phyloP scores from a whole-genome alignment of 2,329 filamentous ascomycete genomes.

The Corynespora cassiicola region DNA sequence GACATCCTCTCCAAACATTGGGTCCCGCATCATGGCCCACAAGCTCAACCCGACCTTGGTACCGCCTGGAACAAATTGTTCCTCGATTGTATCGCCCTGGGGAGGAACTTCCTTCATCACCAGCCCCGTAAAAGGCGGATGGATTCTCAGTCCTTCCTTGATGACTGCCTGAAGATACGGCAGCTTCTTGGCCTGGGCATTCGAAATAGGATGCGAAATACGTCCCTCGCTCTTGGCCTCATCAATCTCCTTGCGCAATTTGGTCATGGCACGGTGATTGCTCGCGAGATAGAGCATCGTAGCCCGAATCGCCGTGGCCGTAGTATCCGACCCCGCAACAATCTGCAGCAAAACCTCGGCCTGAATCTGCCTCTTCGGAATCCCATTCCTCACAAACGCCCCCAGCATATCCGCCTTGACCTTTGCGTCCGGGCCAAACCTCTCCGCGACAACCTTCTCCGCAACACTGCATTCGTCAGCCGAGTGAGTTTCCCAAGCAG shows the following conservation, averaged over 20 bases:
- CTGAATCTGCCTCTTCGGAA: slow-evolving; percentile 49
- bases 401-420: slow-evolving; percentile 58
- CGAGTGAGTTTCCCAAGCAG: slow-evolving; percentile 48
- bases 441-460: slow-evolving; percentile 53
- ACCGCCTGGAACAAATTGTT: slow-evolving; percentile 30
- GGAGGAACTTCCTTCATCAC: slow-evolving; percentile 45
- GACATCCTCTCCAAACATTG: slow-evolving; percentile 24
- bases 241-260: slow-evolving; percentile 54
- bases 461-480: slow-evolving; percentile 43
- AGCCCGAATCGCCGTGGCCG: slow-evolving; percentile 59
- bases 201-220: slow-evolving; percentile 47
- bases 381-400: slow-evolving; percentile 55
- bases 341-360: slow-evolving; percentile 53
- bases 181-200: slow-evolving; percentile 22
- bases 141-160: slow-evolving; percentile 37
- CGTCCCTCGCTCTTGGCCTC: slow-evolving; percentile 41
- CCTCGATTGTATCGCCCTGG: slow-evolving; percentile 23
- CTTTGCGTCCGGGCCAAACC: slow-evolving; percentile 53
- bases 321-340: slow-evolving; percentile 64
- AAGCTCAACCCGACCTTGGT: slow-evolving; percentile 18
- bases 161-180: slow-evolving; percentile 39
- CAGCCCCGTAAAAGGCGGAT: slow-evolving; percentile 19
- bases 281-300: slow-evolving; percentile 59
- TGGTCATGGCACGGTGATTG: slow-evolving; percentile 51
- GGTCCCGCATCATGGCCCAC: slow-evolving; percentile 14